A percentile compares a stretch with the other conserved stretches of the same genome.
These are phyloP conservation scores for Urochloa ruziziensis DNA, from an alignment of 176 grass and related monocot genomes.

Conservation along the genomic window DNA sequence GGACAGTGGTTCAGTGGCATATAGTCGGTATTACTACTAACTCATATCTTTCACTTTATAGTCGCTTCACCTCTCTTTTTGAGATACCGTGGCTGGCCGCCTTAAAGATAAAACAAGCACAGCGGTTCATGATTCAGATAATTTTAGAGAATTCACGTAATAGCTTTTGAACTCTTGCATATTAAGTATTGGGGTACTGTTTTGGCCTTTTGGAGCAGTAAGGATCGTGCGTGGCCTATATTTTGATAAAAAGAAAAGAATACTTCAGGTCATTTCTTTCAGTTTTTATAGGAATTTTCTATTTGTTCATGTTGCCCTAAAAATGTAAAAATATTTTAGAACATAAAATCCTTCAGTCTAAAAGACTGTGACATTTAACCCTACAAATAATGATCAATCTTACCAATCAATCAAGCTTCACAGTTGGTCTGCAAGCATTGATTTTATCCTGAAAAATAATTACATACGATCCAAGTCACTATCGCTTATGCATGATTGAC, in stretches of 20 bases:
- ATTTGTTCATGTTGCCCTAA: not conserved
- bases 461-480: not conserved
- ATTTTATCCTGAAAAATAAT: not conserved
- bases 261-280: not conserved
- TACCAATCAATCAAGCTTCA: not conserved
- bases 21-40: not conserved
- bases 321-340: not conserved
- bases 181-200: not conserved
- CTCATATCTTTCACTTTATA: not conserved
- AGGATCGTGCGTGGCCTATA: not conserved
- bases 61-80: not conserved
- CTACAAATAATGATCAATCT: not conserved
- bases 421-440: not conserved
- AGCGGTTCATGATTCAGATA: not conserved
- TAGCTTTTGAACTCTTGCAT: not conserved
- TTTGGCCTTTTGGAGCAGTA: not conserved
- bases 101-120: not conserved
- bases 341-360: not conserved
- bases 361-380: not conserved
- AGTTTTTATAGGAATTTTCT: not conserved
- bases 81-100: not conserved
- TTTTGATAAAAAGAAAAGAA: not conserved
- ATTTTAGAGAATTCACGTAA: not conserved
- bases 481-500: not conserved
- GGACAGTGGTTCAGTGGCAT: not conserved